Conservation (phyloP, 140 eudicot genomes). For the Oenanthe javanica region DNA sequence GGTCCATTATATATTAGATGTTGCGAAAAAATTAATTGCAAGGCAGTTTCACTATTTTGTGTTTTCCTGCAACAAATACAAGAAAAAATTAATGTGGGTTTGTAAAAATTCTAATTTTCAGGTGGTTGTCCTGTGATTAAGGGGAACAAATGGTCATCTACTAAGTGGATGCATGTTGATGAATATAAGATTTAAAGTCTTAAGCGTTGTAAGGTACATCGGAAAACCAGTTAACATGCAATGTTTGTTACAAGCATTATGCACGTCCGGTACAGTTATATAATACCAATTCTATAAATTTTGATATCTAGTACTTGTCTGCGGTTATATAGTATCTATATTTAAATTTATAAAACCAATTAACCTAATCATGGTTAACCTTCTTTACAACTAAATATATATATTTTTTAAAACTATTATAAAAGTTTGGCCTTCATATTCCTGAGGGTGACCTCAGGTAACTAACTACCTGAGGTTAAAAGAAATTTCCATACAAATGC, state of each 20-base stretch:
- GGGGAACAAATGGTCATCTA: slow-evolving; percentile 97
- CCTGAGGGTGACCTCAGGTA: too few relatives aligned
- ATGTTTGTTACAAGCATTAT: background rate
- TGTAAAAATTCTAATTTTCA: slow-evolving; percentile 14
- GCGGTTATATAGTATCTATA: too few relatives aligned
- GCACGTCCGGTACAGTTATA: background rate
- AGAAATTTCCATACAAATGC: too few relatives aligned
- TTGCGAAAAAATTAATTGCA: background rate
- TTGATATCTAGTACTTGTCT: background rate
- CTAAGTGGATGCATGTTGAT: slow-evolving; percentile 91
- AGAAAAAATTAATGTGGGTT: background rate
- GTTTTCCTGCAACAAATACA: background rate
- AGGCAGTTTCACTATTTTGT: background rate
- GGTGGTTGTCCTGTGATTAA: slow-evolving; percentile 97
- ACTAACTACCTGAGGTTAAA: too few relatives aligned
- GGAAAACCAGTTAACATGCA: background rate
- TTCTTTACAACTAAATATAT: too few relatives aligned
- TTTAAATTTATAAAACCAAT: too few relatives aligned
- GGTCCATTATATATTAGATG: background rate
- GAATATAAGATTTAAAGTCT: slow-evolving; percentile 60
- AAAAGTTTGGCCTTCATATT: too few relatives aligned
- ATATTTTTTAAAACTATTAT: too few relatives aligned
- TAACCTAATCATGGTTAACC: too few relatives aligned
- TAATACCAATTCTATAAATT: background rate
- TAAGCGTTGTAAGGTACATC: slow-evolving; percentile 23